These are phyloP conservation scores for Gossypium aridum DNA, from an alignment of 441 rosid species.

Conservation along the genomic window DNA sequence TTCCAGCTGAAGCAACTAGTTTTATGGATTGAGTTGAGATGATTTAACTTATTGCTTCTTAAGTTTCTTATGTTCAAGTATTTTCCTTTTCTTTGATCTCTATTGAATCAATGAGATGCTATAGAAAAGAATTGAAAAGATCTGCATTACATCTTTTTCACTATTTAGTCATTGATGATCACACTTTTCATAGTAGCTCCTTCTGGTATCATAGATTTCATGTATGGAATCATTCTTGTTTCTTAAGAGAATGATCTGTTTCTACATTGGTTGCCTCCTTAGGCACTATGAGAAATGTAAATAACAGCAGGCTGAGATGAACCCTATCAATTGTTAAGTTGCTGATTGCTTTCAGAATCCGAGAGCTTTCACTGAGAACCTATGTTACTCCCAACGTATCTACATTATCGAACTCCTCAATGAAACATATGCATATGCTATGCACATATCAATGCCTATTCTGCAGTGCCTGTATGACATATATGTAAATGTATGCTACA, in stretches of 20 bases:
- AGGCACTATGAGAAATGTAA: too few species aligned
- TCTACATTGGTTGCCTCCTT: background rate
- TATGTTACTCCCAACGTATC: background rate
- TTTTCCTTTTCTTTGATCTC: background rate
- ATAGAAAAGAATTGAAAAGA: background rate
- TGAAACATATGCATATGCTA: background rate
- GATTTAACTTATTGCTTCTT: background rate
- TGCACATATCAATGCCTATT: too few species aligned
- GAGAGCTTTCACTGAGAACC: background rate
- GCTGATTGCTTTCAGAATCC: background rate
- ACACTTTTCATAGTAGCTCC: background rate
- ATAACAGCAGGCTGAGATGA: background rate
- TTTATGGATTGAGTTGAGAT: background rate
- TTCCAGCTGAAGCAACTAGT: background rate
- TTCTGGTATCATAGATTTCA: background rate
- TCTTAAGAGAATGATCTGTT: background rate
- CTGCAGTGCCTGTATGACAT: background rate
- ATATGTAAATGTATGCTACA: background rate
- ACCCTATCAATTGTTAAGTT: background rate
- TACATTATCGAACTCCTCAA: background rate
- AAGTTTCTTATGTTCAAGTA: background rate
- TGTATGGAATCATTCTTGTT: background rate
- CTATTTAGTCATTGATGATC: background rate
- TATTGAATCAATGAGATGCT: background rate
- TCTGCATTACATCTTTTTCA: background rate